phyloP scores from a whole-genome alignment of 2,329 filamentous ascomycete genomes.

The Diatrype stigma region DNA sequence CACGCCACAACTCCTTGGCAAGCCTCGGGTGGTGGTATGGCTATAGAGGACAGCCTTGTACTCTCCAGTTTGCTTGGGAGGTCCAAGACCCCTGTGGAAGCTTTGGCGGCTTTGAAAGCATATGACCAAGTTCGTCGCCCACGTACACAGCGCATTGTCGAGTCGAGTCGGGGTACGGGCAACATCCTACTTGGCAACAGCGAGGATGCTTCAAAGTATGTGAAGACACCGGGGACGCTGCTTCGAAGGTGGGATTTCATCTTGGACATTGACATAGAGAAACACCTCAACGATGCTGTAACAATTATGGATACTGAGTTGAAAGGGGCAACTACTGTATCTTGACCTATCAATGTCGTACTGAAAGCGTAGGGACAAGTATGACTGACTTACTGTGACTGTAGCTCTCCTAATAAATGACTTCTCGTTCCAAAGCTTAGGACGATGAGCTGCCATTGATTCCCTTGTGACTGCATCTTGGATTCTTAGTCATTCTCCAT shows the following conservation, averaged over 20 bases:
- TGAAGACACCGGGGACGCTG: slow-evolving; percentile 6
- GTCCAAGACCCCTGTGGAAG: slow-evolving; percentile 7
- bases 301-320: too few relatives aligned
- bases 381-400: too few relatives aligned
- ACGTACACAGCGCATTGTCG: slow-evolving; percentile 19
- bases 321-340: too few relatives aligned
- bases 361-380: too few relatives aligned
- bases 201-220: slow-evolving; percentile 5
- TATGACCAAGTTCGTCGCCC: slow-evolving; percentile 17
- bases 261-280: neutral
- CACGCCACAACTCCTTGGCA: slow-evolving; percentile 19
- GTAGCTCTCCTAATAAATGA: too few relatives aligned
- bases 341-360: too few relatives aligned
- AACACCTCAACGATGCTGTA: neutral
- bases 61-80: slow-evolving; percentile 14
- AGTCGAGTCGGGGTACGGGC: slow-evolving; percentile 13
- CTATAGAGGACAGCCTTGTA: slow-evolving; percentile 18
- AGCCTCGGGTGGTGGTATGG: slow-evolving; percentile 17
- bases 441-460: too few relatives aligned
- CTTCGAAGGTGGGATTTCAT: neutral
- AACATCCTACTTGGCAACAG: slow-evolving; percentile 7
- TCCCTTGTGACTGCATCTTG: too few relatives aligned
- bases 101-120: slow-evolving; percentile 8
- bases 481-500: too few relatives aligned
- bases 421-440: too few relatives aligned